These are phyloP conservation scores for Xylaria venustula DNA, from an alignment of 495 filamentous ascomycete genomes.

Conservation along the genomic window DNA sequence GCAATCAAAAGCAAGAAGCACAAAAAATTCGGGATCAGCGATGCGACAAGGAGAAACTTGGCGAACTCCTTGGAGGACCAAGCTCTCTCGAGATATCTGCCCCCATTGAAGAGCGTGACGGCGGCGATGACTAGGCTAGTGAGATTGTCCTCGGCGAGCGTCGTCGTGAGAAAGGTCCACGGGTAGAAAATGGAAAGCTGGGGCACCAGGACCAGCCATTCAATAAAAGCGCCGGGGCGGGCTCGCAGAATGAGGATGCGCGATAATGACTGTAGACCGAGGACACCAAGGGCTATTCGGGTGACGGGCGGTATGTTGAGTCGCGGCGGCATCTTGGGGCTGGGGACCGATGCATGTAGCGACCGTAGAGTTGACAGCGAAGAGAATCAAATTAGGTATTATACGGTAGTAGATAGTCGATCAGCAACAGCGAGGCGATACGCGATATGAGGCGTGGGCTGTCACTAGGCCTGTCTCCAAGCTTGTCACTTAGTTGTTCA, in stretches of 20 bases:
- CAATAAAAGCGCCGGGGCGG: constrained; percentile 62
- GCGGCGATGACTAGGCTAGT: constrained; percentile 80
- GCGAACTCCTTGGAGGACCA: constrained; percentile 92
- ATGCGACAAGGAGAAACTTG: constrained; percentile 79
- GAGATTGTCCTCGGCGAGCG: constrained; percentile 90
- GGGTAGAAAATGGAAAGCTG: constrained; percentile 81
- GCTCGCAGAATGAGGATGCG: constrained; percentile 68
- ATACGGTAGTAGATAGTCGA: background rate
- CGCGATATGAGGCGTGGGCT: constrained; percentile 1
- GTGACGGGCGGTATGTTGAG: constrained; percentile 93
- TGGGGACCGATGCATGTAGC: constrained; percentile 16
- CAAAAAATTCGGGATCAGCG: constrained; percentile 75
- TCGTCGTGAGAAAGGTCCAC: constrained; percentile 86
- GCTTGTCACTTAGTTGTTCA: background rate
- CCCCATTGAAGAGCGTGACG: constrained; percentile 85
- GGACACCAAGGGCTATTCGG: constrained; percentile 70
- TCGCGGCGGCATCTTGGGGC: constrained; percentile 67
- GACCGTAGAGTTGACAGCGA: background rate
- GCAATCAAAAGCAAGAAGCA: constrained; percentile 70
- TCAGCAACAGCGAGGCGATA: background rate
- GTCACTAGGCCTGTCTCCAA: background rate
- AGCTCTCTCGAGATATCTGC: constrained; percentile 91
- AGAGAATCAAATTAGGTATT: background rate
- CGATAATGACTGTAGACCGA: constrained; percentile 77
- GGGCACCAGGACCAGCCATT: constrained; percentile 84